Evolutionary conservation across 768 basidiomycete genomes (phyloP).

Genomic region (Mycena venus): DNA sequence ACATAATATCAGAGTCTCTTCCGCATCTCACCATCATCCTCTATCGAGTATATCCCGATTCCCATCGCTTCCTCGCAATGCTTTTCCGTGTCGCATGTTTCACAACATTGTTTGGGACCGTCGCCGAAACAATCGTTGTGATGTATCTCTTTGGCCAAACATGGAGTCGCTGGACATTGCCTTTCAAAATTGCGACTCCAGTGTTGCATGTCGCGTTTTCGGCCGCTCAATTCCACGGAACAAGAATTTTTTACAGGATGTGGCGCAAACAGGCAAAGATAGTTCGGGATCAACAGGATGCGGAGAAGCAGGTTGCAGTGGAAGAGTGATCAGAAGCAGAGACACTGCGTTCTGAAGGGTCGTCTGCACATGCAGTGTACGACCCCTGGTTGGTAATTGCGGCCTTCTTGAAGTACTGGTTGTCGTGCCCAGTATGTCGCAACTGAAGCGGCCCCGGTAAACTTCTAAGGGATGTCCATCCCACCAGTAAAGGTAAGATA

Average conservation of each 20-base stretch:
- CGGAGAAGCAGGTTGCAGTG: not conserved
- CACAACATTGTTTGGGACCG: not conserved
- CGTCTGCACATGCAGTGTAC: too few species aligned
- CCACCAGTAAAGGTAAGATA: too few species aligned
- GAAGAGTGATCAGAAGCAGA: too few species aligned
- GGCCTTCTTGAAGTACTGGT: too few species aligned
- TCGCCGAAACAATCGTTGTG: not conserved
- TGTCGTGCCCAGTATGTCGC: too few species aligned
- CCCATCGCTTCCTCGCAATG: not conserved
- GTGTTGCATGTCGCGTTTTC: conserved; percentile 4
- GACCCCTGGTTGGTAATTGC: too few species aligned
- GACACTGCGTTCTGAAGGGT: too few species aligned
- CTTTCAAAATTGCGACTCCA: conserved; percentile 6
- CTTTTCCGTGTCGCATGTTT: conserved; percentile 9
- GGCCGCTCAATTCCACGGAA: conserved; percentile 9
- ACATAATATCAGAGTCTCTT: conserved; percentile 13
- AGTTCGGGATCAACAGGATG: not conserved
- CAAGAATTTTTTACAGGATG: conserved; percentile 2
- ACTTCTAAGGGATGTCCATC: too few species aligned
- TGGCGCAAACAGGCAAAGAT: not conserved
- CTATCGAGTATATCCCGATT: conserved; percentile 9
- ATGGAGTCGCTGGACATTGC: not conserved
- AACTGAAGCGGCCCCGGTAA: too few species aligned
- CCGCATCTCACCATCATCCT: conserved; percentile 3
- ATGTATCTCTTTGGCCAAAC: not conserved